Conservation (phyloP, 306 rosid species). For the Gillenia trifoliata region DNA sequence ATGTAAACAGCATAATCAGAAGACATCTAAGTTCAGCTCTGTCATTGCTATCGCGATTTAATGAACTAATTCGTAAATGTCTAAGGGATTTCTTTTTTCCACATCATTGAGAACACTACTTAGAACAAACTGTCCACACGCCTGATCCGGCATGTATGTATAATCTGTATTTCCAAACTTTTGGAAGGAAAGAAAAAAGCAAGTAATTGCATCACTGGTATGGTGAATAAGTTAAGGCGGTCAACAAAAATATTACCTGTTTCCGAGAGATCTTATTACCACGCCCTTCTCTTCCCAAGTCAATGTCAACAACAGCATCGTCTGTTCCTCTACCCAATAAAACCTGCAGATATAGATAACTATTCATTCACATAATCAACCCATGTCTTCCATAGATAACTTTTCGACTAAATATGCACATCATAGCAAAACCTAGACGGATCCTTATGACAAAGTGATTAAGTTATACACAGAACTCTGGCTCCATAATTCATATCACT, state of each 20-base stretch:
- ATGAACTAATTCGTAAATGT: neutral
- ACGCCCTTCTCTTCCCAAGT: slow-evolving; percentile 73
- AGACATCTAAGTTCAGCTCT: neutral
- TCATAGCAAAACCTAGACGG: neutral
- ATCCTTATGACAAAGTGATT: neutral
- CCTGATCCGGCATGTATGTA: neutral
- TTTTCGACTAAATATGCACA: neutral
- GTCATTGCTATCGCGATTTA: neutral
- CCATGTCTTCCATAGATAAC: neutral
- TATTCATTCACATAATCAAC: slow-evolving; percentile 18
- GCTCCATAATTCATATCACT: slow-evolving; percentile 16
- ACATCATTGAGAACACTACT: neutral
- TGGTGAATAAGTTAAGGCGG: neutral
- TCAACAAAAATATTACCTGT: slow-evolving; percentile 53
- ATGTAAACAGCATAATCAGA: neutral
- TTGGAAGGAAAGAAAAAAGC: neutral
- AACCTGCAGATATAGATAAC: slow-evolving; percentile 46
- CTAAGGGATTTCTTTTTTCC: neutral
- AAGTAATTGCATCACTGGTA: neutral
- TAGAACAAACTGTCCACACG: neutral
- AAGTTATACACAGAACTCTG: neutral
- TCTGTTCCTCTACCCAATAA: slow-evolving; percentile 84
- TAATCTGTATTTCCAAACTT: neutral
- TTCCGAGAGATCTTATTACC: slow-evolving; percentile 78
- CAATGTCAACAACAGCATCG: slow-evolving; percentile 70